Base-by-base conservation (phyloP, 2,329 filamentous ascomycete species). In the Botrytis sinoallii region DNA sequence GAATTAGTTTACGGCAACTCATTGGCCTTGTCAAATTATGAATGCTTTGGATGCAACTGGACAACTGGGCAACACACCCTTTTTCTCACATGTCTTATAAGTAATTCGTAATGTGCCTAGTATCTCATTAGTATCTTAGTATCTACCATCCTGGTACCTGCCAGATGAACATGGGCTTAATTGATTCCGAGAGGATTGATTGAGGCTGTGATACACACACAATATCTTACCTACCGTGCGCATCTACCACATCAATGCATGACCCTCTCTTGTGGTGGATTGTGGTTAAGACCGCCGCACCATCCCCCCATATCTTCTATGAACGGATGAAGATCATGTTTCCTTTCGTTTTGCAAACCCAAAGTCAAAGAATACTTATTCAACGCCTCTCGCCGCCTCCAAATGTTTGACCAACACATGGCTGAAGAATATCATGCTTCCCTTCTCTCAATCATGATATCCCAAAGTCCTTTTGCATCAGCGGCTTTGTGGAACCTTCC, bases 131-230 rank as follows among this genome's bases (percentile, higher is more conserved):
- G 48, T n/a, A 55, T 55, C 48, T 55, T n/a, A 55, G 48, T 16
- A 16, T n/a, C 48, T n/a, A 6, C 48, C 6, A 55, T 55, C 40
- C 38, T 68, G 22, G n/a, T 32, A 69, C 44, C 66, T 69, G 66
- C 66, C 48, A 72, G 70, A 71, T 42, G 70, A 71, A 55, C 59
- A 65, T 64, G 59, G 48, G 60, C 60, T 66, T 72, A 55, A 60
- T 70, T 70, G 46, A 38, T 70, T 42, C 61, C 70, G 70, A 66
- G 22, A 72, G 70, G 46, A 35, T 57, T 66, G 46, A 72, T 66
- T 66, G 60, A 66, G 70, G 70, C 46, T 72, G 70, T 71, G 46
- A 72, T 72, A 72, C 38, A 44, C 9, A 65, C 63, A 68, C 46
- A 48, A 71, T 71, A 71, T 66, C 57, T 71, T 42, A 71, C 59